Percentiles rank a stretch among this genome's conserved stretches.
phyloP scores from a whole-genome alignment of 768 basidiomycete species.

The Mycena pura region DNA sequence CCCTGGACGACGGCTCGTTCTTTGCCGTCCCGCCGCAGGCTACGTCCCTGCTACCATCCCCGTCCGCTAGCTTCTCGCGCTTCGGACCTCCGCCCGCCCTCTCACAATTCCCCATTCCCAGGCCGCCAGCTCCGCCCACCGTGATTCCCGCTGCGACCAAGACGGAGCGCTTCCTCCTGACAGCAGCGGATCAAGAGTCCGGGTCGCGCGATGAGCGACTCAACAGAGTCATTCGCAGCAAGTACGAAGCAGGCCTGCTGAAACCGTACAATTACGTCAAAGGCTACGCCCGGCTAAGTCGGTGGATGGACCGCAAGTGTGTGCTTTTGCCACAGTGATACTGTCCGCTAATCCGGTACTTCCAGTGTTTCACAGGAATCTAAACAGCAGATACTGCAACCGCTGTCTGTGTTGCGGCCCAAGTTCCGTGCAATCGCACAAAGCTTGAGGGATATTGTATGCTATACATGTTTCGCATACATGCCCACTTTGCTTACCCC shows the following conservation, averaged over 20 bases:
- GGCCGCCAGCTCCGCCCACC: slow-evolving; percentile 41
- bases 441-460: slow-evolving; percentile 80
- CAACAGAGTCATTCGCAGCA: slow-evolving; percentile 90
- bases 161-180: slow-evolving; percentile 89
- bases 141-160: slow-evolving; percentile 78
- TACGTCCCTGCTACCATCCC: slow-evolving; percentile 56
- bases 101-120: slow-evolving; percentile 15
- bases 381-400: slow-evolving; percentile 90
- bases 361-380: slow-evolving; percentile 86
- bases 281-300: slow-evolving; percentile 87
- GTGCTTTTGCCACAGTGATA: slow-evolving; percentile 19
- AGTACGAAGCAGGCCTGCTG: slow-evolving; percentile 94
- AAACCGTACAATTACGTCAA: slow-evolving; percentile 98
- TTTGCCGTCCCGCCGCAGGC: slow-evolving; percentile 65
- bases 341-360: background rate
- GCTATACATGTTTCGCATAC: slow-evolving; percentile 24
- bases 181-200: slow-evolving; percentile 92
- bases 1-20: slow-evolving; percentile 84
- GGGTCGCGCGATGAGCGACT: slow-evolving; percentile 91
- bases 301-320: slow-evolving; percentile 96
- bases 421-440: slow-evolving; percentile 88
- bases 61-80: slow-evolving; percentile 35
- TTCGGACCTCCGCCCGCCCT: slow-evolving; percentile 8
- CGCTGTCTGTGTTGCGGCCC: slow-evolving; percentile 82
- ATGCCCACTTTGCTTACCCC: slow-evolving; percentile 1